Base-by-base conservation (phyloP, 768 basidiomycete genomes). In the Candolleomyces eurysporus region DNA sequence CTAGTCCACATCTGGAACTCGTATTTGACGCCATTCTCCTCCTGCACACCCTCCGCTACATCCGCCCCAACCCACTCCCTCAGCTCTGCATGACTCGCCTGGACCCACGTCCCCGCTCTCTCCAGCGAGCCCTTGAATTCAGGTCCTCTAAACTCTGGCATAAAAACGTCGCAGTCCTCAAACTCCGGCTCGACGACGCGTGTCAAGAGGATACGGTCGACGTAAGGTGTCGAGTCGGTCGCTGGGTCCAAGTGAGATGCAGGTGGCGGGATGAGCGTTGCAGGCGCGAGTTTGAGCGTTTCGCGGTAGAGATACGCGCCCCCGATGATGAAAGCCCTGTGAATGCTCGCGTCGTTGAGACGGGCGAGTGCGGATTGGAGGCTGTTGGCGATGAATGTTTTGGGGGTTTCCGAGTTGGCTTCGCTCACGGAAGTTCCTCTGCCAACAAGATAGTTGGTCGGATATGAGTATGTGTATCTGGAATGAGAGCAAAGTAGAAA, bases 1-100 rank as follows among this genome's bases (percentile, higher is more conserved):
- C 71, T 57, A 84, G 82, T 81, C 96, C 96, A 99, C 94, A 99
- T 94, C 78, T 99, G 92, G 74, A 89, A 97, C 76, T 92, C 91
- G 72, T 96, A 99, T 65, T 82, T 79, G 49, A 93, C 79, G 10
- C 88, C 92, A 58, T 90, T 90, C 74, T 97, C 94, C 71, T 86
- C 85, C 72, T 92, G 88, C 67, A 84, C 75, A 4, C 92, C 94
- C 63, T 80, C 77, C 13, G 89, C 82, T 52, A 96, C 91, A 11
- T 88, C 84, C 67, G 90, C 91, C 32, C 89, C 94, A 0, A 85
- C 85, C 94, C 94, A 98, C 10, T 78, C 79, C 63, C 81, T 71
- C 71, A 97, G 78, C 59, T 85, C 88, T 19, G 78, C 77, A 66
- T 92, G 87, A 16, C 81, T 74, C 36, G 85, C 80, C 67, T 75